Base-by-base conservation (phyloP, 1,284 basidiomycete genomes). In the Tetrapyrgos nigripes region DNA sequence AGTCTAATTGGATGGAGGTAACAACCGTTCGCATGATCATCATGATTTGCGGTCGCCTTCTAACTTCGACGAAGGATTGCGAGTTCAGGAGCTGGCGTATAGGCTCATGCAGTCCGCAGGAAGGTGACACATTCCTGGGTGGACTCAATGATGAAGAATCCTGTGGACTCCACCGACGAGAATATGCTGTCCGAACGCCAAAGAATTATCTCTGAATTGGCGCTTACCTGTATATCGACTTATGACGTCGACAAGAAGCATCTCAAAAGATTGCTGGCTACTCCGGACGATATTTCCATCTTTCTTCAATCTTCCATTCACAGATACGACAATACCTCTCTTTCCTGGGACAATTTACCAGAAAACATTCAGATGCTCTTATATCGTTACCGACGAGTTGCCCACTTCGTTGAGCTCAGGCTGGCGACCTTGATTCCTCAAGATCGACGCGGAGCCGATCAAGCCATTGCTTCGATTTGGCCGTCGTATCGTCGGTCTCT, bases 1-100 rank as follows among this genome's bases (percentile, higher is more conserved):
- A 71, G 55, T 70, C 55, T 1, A 84, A 79, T 62, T 84, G 83
- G 83, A 61, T 74, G 33, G 74, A 83, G 56, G 67, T 64, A 0
- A 65, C 70, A 29, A 73, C 77, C 0, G 72, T 79, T 47, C 64
- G 69, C 28, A 78, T 69, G 0, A 69, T 81, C n/a, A 69, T 76
- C 43, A 62, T 71, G 26, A 59, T 83, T 1, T 60, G 63, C 1
- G 57, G 58, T 46, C 77, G 80, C 24, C 60, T 83, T 10, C 66
- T 81, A 14, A 61, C 73, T 1, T 71, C 73, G 2, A 54, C 62
- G 11, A 50, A 14, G 0, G 52, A 53, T 14, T 19, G 9, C 8
- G 33, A 14, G 17, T 50, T 31, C 23, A 50, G 23, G 47, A 37
- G n/a, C n/a, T 6, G 5, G 47, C 37, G 23, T 56, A 24, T 27